A percentile compares a stretch with the other conserved stretches of the same genome.
Conservation (phyloP, 179 eudicot genomes). For the Spinacia oleracea region DNA sequence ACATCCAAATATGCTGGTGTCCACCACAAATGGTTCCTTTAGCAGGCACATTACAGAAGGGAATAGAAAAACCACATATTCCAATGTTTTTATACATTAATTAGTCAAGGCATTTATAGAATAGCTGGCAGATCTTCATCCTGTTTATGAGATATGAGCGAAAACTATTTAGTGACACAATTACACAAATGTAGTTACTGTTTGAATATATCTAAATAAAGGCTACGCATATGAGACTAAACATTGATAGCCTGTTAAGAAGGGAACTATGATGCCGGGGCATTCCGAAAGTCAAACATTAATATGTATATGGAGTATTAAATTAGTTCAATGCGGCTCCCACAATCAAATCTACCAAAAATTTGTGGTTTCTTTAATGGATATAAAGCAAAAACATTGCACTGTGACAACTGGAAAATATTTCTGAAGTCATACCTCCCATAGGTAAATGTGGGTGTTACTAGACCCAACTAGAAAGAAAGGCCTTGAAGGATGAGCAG, state of each 20-base stretch:
- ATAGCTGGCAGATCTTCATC: neutral
- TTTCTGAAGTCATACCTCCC: conserved; percentile 69
- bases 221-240: neutral
- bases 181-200: too few relatives aligned
- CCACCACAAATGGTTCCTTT: neutral
- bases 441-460: conserved; percentile 80
- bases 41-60: neutral
- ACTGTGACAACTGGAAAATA: conserved; percentile 7
- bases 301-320: neutral
- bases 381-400: neutral
- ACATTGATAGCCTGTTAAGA: neutral
- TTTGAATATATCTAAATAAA: neutral
- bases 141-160: too few relatives aligned
- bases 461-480: conserved; percentile 89
- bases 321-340: neutral
- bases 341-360: conserved; percentile 5
- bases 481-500: conserved; percentile 92
- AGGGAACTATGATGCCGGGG: neutral
- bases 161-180: too few relatives aligned
- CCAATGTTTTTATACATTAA: neutral
- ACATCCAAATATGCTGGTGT: too few relatives aligned
- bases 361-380: neutral
- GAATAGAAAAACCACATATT: too few relatives aligned
- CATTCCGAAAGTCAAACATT: neutral
- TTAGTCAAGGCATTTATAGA: neutral